Evolutionary conservation across 129 eudicot species (phyloP), one percentile per base, ranked within the genome.

Genomic region (Logfia minima): DNA sequence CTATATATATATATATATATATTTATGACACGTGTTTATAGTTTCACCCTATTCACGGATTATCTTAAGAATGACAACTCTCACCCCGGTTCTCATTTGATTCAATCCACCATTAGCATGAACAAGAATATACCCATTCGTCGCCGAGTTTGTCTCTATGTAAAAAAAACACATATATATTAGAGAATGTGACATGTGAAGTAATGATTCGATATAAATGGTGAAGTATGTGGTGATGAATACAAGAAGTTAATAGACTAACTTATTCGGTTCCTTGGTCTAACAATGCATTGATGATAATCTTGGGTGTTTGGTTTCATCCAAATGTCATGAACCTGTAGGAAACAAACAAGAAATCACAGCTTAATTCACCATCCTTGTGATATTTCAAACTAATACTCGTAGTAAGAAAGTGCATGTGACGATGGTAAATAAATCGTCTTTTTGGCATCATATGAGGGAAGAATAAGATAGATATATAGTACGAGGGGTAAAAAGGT

Each of bases 31-130:
- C 8, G 13, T 39, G 11, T 39, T 1, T 39, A 39, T 39, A 8
- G 8, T 8, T 39, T 39, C 3, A 41, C 48, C 48, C 14, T 41
- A 41, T 41, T 41, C 13, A 10, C 4, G 48, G 4, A 8, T 41
- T 9, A 8, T 19, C 31, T 22, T 19, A 2, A 18, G 8, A 37
- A 31, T 55, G 68, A 55, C 51, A 70, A 78, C n/a, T n/a, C 97
- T 84, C 72, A 94, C 98, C 65, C 98, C 98, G 23, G 93, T 94
- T 86, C 97, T 87, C 98, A 94, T 94, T 79, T 94, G 98, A 86
- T 94, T 94, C 72, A 94, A 81, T 70, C 98, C 98, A 37, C 98
- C 98, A 73, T 94, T 94, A 72, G 98, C 98, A 78, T 89, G 98
- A 80, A 88, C 93, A 74, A 89, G 72, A 45, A 94, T 71, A 74